Evolutionary conservation across 176 grass and related monocot genomes (phyloP).

Genomic region (Phyllostachys edulis): DNA sequence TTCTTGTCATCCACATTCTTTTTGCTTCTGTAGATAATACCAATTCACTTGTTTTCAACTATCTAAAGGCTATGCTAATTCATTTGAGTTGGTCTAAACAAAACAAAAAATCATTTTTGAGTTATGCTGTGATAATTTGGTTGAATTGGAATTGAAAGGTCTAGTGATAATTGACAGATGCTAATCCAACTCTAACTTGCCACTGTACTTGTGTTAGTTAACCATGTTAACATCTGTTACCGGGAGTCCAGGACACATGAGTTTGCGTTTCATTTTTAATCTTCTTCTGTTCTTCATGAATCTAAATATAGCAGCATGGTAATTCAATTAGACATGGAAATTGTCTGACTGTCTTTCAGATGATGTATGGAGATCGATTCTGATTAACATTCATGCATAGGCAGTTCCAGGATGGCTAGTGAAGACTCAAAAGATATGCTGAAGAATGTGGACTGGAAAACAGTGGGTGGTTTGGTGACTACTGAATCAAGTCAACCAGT

Average conservation of each 20-base stretch:
- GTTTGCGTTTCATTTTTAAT: background rate
- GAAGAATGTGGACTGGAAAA: slow-evolving; percentile 73
- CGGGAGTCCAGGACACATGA: background rate
- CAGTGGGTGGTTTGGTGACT: slow-evolving; percentile 43
- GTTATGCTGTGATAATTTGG: background rate
- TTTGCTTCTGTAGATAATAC: background rate
- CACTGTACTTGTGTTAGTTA: background rate
- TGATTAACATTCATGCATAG: slow-evolving; percentile 12
- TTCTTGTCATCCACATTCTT: background rate
- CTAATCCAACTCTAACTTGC: background rate
- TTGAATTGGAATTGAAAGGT: background rate
- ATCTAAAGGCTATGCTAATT: background rate
- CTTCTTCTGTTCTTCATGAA: background rate
- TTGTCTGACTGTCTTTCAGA: background rate
- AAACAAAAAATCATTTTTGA: background rate
- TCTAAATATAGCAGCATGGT: background rate
- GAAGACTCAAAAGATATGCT: slow-evolving; percentile 67
- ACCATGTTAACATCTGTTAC: background rate
- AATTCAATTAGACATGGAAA: background rate
- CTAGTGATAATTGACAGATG: background rate
- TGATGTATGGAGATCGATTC: background rate
- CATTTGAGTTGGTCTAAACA: background rate
- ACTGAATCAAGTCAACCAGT: slow-evolving; percentile 47
- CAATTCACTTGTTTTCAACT: background rate
- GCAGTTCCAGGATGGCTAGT: slow-evolving; percentile 39